Percentiles rank a stretch among this genome's conserved stretches.
These are phyloP conservation scores for Laetiporus sulphureus DNA, from an alignment of 1,284 basidiomycete species.

Conservation along the genomic window DNA sequence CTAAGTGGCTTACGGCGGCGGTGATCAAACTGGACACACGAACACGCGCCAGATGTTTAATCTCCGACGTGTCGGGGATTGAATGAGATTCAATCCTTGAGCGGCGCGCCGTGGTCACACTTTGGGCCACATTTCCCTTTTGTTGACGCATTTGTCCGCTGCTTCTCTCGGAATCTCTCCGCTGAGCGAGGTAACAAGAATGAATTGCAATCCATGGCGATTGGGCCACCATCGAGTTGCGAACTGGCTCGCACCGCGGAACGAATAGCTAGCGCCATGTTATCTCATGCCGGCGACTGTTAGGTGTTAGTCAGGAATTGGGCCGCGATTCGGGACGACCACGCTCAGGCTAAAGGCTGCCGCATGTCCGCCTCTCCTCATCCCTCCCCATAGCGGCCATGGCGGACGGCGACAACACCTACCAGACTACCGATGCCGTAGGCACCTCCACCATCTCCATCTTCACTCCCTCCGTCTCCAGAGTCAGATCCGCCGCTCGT, in stretches of 20 bases:
- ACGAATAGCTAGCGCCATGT: neutral
- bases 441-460: slow-evolving; percentile 22
- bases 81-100: too few relatives aligned
- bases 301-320: neutral
- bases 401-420: slow-evolving; percentile 15
- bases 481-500: slow-evolving; percentile 11
- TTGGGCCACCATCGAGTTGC: too few relatives aligned
- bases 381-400: slow-evolving; percentile 10
- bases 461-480: slow-evolving; percentile 19
- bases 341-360: neutral
- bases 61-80: too few relatives aligned
- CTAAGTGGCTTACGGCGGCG: neutral
- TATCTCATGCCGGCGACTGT: neutral
- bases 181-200: too few relatives aligned
- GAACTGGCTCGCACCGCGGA: too few relatives aligned
- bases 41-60: too few relatives aligned
- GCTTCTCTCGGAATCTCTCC: too few relatives aligned
- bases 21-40: too few relatives aligned
- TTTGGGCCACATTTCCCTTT: too few relatives aligned
- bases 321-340: neutral
- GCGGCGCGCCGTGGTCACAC: too few relatives aligned
- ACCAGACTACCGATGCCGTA: slow-evolving; percentile 22
- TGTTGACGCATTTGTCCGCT: too few relatives aligned
- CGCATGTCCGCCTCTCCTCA: slow-evolving; percentile 4
- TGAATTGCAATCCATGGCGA: neutral